phyloP scores from a whole-genome alignment of 257 asterid species.

The Striga asiatica region DNA sequence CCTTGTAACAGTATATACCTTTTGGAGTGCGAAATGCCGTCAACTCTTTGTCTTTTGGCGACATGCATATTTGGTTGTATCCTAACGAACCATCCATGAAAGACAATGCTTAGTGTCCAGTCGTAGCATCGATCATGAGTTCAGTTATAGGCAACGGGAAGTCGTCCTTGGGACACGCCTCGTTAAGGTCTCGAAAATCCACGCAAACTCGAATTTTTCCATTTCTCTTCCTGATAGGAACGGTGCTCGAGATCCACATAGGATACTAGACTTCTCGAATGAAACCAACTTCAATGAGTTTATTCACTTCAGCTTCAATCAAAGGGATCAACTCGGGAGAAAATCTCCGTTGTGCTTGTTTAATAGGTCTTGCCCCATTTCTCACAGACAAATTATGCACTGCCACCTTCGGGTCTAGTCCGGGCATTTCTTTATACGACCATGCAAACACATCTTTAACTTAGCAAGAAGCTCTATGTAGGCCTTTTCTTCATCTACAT shows the following conservation, averaged over 20 bases:
- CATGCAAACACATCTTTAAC: no score
- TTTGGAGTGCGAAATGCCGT: background rate
- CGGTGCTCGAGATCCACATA: background rate
- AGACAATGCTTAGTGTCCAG: background rate
- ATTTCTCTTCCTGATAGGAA: background rate
- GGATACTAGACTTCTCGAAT: background rate
- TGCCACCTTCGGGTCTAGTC: no score
- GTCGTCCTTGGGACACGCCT: background rate
- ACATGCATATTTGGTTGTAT: background rate
- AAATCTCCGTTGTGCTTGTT: no score
- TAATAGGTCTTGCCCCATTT: no score
- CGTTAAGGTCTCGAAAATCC: background rate
- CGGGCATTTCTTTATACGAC: no score
- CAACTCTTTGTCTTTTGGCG: background rate
- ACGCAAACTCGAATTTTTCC: background rate
- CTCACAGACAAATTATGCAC: no score
- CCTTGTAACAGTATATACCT: background rate
- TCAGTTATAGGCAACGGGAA: background rate
- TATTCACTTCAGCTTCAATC: no score
- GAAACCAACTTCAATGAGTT: background rate
- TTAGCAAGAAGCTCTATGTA: no score
- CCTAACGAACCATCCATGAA: background rate
- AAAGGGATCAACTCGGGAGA: no score
- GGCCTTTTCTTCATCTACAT: no score
- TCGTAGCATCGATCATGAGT: background rate